These are phyloP conservation scores for Glycyrrhiza uralensis DNA, from an alignment of 306 rosid species.

Conservation along the genomic window DNA sequence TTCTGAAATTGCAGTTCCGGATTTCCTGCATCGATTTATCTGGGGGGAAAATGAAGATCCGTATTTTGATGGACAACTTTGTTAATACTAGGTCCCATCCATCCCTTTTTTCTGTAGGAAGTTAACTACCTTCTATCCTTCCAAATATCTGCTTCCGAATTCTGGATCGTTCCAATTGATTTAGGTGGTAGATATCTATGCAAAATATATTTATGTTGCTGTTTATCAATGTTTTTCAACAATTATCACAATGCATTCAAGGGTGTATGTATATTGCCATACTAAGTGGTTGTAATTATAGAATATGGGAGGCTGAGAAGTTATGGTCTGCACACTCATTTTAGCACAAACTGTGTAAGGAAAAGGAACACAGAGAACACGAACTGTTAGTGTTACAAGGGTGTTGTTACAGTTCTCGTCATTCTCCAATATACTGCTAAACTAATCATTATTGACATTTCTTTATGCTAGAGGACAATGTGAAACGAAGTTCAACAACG, in stretches of 20 bases:
- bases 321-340: not conserved
- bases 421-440: conserved; percentile 6
- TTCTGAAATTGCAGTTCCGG: not conserved
- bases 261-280: not conserved
- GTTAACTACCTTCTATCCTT: not conserved
- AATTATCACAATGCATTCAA: not conserved
- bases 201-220: not conserved
- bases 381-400: not conserved
- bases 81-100: not conserved
- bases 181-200: not conserved
- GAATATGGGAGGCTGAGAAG: conserved; percentile 1
- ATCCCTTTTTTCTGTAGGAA: not conserved
- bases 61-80: not conserved
- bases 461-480: conserved; percentile 51
- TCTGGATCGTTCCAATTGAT: not conserved
- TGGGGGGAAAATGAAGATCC: conserved; percentile 3
- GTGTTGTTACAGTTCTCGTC: conserved; percentile 2
- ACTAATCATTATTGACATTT: conserved; percentile 33
- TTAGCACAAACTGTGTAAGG: not conserved
- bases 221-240: not conserved
- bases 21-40: not conserved
- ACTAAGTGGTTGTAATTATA: not conserved
- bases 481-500: conserved; percentile 46
- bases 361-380: not conserved
- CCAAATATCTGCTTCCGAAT: not conserved